Base-by-base conservation (phyloP, 805 yeast genomes). In the Brettanomyces naardenensis region DNA sequence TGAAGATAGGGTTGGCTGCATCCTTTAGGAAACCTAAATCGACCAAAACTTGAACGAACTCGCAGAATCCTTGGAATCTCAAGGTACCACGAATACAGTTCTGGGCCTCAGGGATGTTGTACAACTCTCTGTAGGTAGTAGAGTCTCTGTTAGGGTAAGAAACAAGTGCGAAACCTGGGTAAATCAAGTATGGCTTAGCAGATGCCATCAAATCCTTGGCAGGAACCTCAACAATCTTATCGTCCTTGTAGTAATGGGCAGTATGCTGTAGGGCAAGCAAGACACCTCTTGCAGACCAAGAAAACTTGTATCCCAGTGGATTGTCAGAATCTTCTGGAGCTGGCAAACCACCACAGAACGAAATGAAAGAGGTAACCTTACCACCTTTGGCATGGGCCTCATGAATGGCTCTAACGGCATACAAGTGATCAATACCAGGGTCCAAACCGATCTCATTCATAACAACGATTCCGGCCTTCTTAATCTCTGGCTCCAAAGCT, bases 281-380 rank as follows among this genome's bases (percentile, higher is more conserved):
- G 30, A 92, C 97, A 66, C 98, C 98, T 66, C 98, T 80, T 27
- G 97, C 89, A 23, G 97, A 87, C 98, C 98, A 92, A 31, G 97
- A 89, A 68, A 92, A 92, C 72, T 92, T 92, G 78, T 92, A 92
- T 52, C 98, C 98, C 61, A 92, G 73, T 41, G 98, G 98, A 69
- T 92, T 92, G 68, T 88, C 95, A 22, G 97, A 90, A 64, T 81
- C 77, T 68, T 90, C 98, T 46, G 98, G 97, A 23, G 98, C 92
- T 48, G 97, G 97, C 56, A 92, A 75, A 55, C 98, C 98, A 68
- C 98, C 98, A 69, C 98, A 92, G 81, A 86, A 92, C 6, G 96
- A 86, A 53, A 88, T 68, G 78, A 92, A 92, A 5, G 95, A 83
- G 59, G 75, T 85, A 67, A 92, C 85, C 70, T 92, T 85, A 61